phyloP scores from a whole-genome alignment of 2,329 filamentous ascomycete genomes.

The Neofusicoccum kwambonambiense region DNA sequence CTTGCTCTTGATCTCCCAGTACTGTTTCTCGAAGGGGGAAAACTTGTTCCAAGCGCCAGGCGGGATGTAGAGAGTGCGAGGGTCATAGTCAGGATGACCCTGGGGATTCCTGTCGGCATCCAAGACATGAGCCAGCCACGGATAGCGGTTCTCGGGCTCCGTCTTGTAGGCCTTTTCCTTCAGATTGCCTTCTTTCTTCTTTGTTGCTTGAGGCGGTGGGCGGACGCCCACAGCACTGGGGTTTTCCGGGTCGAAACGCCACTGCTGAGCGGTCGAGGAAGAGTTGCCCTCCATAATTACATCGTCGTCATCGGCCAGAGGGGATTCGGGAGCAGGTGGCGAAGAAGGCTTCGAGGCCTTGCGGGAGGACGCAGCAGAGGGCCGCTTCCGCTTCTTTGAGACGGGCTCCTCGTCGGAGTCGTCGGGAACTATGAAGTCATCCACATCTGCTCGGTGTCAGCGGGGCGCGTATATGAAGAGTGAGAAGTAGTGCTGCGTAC shows the following conservation, averaged over 20 bases:
- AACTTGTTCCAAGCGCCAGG: conserved; percentile 77
- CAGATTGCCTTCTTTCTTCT: conserved; percentile 29
- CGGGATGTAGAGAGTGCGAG: conserved; percentile 86
- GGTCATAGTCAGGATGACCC: conserved; percentile 85
- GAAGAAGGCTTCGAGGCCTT: conserved; percentile 59
- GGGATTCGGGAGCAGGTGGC: conserved; percentile 48
- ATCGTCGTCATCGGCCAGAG: conserved; percentile 54
- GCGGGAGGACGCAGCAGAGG: conserved; percentile 54
- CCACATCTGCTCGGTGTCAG: conserved; percentile 59
- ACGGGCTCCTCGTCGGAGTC: conserved; percentile 71
- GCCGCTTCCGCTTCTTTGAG: conserved; percentile 69
- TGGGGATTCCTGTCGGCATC: conserved; percentile 81
- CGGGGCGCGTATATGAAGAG: not conserved
- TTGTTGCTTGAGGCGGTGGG: conserved; percentile 31
- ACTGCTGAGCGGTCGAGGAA: conserved; percentile 75
- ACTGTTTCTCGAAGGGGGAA: conserved; percentile 94
- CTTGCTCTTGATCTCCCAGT: conserved; percentile 99
- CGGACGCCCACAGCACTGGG: conserved; percentile 52
- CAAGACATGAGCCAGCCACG: conserved; percentile 82
- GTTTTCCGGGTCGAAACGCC: conserved; percentile 70
- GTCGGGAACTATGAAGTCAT: conserved; percentile 84
- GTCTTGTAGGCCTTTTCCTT: conserved; percentile 70
- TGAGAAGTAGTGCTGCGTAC: conserved; percentile 28
- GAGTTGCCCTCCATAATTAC: conserved; percentile 48
- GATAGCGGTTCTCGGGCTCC: conserved; percentile 82